Base-by-base conservation (phyloP, 1,284 basidiomycete genomes). In the Ganoderma multipileum region DNA sequence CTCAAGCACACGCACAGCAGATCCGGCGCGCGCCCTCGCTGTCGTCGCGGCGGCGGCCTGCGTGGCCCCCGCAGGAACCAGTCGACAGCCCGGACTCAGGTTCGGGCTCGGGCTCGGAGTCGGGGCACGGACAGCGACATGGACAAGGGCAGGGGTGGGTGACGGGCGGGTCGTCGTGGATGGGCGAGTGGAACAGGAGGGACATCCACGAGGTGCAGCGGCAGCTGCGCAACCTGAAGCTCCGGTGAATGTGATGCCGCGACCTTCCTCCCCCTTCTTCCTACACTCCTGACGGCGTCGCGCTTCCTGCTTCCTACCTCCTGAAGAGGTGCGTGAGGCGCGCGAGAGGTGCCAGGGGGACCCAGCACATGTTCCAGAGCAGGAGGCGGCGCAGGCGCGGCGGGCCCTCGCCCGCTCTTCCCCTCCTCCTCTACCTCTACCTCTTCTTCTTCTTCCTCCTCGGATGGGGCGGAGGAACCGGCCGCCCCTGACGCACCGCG, bases 171-270 rank as follows among this genome's bases (percentile, higher is more conserved):
- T 55, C 64, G n/a, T 63, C 63, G 50, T 79, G 78, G 77, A 72
- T 62, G 41, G 78, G 78, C 44, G 78, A 79, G 68, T 80, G 79
- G 78, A 80, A 80, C 71, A 63, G 77, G 65, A 73, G 62, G 67
- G 76, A 80, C 63, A 80, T 80, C 67, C 66, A 68, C 44, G 79
- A 79, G 68, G 79, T 80, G 65, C 79, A 78, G 71, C 66, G 72
- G 28, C 74, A 77, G 68, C 70, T 80, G 68, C 72, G 79, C 11
- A 68, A 67, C 23, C 72, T 80, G 39, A 65, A 65, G 59, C 44
- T 61, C 28, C 68, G 71, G 42, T 72, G n/a, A n/a, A n/a, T n/a
- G n/a, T n/a, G 66, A 69, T 18, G 62, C 52, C 23, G 26, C 33
- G 54, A 28, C 50, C 50, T 12, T 28, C 50, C n/a, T 30, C 6